Conservation (phyloP, 352 stramenopile species). For the Pythium rhizo-oryzae region DNA sequence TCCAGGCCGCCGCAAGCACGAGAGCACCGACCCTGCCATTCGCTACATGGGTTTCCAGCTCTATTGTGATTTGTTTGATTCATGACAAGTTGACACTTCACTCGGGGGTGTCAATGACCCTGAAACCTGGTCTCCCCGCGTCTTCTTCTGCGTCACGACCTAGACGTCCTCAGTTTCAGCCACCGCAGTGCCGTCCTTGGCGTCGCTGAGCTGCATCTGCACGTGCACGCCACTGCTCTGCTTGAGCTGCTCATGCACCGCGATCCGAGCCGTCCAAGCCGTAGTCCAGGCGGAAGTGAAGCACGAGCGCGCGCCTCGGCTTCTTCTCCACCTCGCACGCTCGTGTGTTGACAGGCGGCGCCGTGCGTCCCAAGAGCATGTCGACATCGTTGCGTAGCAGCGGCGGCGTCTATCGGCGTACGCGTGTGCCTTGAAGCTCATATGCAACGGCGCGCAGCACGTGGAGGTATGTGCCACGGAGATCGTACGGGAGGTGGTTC, state of each 20-base stretch:
- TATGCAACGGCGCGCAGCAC: constrained; percentile 70
- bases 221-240: constrained; percentile 84
- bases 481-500: constrained; percentile 1
- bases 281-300: constrained; percentile 66
- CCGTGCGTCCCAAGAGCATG: constrained; percentile 27
- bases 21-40: too few relatives aligned
- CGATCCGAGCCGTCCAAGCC: constrained; percentile 95
- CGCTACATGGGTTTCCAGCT: too few relatives aligned
- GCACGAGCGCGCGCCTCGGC: constrained; percentile 24
- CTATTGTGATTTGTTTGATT: constrained; percentile 46
- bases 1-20: too few relatives aligned
- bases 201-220: constrained; percentile 56
- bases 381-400: constrained; percentile 88
- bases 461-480: constrained; percentile 30
- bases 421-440: constrained; percentile 66
- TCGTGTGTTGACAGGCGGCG: not conserved
- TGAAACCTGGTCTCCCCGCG: constrained; percentile 81
- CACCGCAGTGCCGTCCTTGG: constrained; percentile 83
- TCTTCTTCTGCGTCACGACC: constrained; percentile 65
- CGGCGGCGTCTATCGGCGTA: constrained; percentile 82
- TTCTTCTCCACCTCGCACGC: constrained; percentile 7
- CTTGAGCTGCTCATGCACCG: constrained; percentile 95
- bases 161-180: constrained; percentile 34
- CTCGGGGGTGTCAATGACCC: constrained; percentile 35
- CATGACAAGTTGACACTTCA: too few relatives aligned